Percentiles rank a stretch among this genome's conserved stretches.
phyloP scores from a whole-genome alignment of 2,329 filamentous ascomycete genomes.

The Lachnellula subtilissima region DNA sequence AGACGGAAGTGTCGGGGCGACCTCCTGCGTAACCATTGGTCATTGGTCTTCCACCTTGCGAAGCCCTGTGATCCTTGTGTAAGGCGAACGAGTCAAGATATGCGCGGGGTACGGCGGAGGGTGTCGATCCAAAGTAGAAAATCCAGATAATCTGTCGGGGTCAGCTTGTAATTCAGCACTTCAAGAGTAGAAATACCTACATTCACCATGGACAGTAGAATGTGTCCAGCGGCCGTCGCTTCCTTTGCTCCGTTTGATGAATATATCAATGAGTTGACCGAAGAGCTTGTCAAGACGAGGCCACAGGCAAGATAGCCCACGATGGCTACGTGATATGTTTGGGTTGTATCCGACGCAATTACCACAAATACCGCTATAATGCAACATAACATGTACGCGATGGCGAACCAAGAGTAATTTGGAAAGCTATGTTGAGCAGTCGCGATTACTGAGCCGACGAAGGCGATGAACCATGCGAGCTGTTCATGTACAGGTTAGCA shows the following conservation, averaged over 20 bases:
- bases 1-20: slow-evolving; percentile 79
- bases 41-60: slow-evolving; percentile 42
- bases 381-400: slow-evolving; percentile 79
- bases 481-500: slow-evolving; percentile 37
- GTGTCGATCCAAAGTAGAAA: slow-evolving; percentile 95
- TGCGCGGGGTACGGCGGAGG: slow-evolving; percentile 76
- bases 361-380: slow-evolving; percentile 77
- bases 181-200: slow-evolving; percentile 49
- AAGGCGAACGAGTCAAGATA: slow-evolving; percentile 95
- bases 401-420: slow-evolving; percentile 88
- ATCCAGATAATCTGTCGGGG: slow-evolving; percentile 82
- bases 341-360: slow-evolving; percentile 75
- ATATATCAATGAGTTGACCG: slow-evolving; percentile 84
- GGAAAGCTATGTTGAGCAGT: slow-evolving; percentile 58
- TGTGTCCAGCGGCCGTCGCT: slow-evolving; percentile 87
- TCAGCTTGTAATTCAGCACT: slow-evolving; percentile 5
- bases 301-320: slow-evolving; percentile 82
- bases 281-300: slow-evolving; percentile 78
- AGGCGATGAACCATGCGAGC: slow-evolving; percentile 93
- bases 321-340: slow-evolving; percentile 88
- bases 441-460: slow-evolving; percentile 78
- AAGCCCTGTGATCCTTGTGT: slow-evolving; percentile 65
- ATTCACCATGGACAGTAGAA: slow-evolving; percentile 86
- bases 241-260: slow-evolving; percentile 67
- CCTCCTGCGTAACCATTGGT: slow-evolving; percentile 65